Conservation (phyloP, 768 basidiomycete genomes). For the Kwoniella heveanensis region DNA sequence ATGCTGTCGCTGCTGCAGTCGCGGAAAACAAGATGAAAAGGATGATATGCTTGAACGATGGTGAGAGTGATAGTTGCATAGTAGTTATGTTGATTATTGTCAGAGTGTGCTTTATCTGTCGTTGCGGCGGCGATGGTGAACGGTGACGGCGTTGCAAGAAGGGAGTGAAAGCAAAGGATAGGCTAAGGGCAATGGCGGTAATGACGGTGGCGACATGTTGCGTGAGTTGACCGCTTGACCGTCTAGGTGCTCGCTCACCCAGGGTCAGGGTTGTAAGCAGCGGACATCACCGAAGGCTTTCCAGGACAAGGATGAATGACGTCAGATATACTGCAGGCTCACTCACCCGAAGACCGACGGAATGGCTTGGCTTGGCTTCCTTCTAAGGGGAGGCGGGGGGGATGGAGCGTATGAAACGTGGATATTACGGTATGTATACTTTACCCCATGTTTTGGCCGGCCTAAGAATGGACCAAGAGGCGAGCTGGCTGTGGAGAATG, state of each 20-base stretch:
- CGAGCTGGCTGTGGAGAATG: neutral
- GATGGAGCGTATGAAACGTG: no score
- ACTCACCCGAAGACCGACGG: no score
- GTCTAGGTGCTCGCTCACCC: neutral
- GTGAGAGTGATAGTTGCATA: constrained; percentile 19
- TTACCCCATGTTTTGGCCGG: neutral
- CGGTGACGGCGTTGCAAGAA: neutral
- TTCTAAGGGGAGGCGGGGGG: no score
- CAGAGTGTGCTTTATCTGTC: neutral
- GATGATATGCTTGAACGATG: constrained; percentile 3
- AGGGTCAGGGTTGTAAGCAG: no score
- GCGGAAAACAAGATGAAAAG: constrained; percentile 10
- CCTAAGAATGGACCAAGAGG: neutral
- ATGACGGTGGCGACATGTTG: constrained; percentile 1
- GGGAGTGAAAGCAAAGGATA: neutral
- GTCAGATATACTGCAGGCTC: no score
- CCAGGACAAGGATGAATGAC: no score
- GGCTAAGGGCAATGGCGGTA: neutral
- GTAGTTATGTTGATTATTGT: constrained; percentile 3
- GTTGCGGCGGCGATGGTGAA: neutral
- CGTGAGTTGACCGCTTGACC: neutral
- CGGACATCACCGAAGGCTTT: no score
- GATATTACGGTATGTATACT: neutral
- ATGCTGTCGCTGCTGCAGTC: constrained; percentile 1
- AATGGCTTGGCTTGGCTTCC: no score